These are phyloP conservation scores for Eimeria mitis DNA, from an alignment of 169 alveolate genomes.

Conservation along the genomic window DNA sequence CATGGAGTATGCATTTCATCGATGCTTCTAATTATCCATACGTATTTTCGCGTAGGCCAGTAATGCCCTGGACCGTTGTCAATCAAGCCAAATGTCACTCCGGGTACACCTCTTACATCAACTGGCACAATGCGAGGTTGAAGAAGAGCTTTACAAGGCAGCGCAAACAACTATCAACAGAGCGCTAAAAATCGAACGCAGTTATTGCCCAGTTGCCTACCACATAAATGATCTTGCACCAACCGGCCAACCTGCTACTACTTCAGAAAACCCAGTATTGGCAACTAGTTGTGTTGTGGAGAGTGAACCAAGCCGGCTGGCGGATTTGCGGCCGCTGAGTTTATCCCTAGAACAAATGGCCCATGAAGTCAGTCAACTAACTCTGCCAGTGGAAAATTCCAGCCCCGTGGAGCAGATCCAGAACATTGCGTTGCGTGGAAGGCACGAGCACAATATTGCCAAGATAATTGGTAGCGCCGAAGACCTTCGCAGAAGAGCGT, in stretches of 20 bases:
- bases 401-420: constrained; percentile 41
- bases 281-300: constrained; percentile 20
- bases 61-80: constrained; percentile 60
- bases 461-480: constrained; percentile 24
- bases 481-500: constrained; percentile 31
- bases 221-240: background rate
- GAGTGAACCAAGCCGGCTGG: background rate
- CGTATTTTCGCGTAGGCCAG: constrained; percentile 31
- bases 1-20: no score
- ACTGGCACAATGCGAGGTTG: constrained; percentile 62
- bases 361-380: background rate
- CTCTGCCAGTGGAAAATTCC: background rate
- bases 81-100: constrained; percentile 67
- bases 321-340: constrained; percentile 21
- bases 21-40: background rate
- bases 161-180: constrained; percentile 33
- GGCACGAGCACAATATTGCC: constrained; percentile 5
- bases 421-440: constrained; percentile 26
- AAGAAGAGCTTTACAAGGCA: constrained; percentile 39
- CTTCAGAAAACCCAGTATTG: constrained; percentile 18
- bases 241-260: background rate
- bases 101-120: constrained; percentile 62
- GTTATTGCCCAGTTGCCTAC: background rate
- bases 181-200: constrained; percentile 40
- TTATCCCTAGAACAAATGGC: constrained; percentile 16